A percentile compares a stretch with the other conserved stretches of the same genome.
phyloP scores from a whole-genome alignment of 2,329 filamentous ascomycete species.

The Fusarium virguliforme region DNA sequence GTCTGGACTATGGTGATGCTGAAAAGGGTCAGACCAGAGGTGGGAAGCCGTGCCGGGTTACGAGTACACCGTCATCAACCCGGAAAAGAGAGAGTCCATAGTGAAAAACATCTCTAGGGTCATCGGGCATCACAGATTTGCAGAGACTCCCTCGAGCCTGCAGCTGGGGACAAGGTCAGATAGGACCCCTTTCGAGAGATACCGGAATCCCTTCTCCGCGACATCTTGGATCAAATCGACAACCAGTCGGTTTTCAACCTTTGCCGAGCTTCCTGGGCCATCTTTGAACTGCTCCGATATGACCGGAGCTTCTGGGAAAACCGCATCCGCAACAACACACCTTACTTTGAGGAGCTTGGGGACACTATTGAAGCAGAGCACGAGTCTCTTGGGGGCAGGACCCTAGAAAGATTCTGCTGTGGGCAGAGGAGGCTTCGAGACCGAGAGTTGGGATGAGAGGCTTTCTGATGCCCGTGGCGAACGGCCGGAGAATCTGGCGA shows the following conservation, averaged over 20 bases:
- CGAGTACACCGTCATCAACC: slow-evolving; percentile 8
- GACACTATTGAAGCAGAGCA: neutral
- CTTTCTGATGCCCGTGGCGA: neutral
- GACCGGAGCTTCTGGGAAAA: neutral
- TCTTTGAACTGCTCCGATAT: neutral
- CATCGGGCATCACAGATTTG: neutral
- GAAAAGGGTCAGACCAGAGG: neutral
- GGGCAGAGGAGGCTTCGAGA: neutral
- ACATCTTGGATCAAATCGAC: neutral
- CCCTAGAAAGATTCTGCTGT: neutral
- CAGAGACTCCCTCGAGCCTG: neutral
- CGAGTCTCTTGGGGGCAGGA: neutral
- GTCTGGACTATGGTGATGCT: neutral
- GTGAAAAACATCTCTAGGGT: neutral
- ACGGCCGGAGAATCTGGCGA: slow-evolving; percentile 5
- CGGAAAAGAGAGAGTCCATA: neutral
- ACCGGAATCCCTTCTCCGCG: neutral
- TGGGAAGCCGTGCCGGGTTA: neutral
- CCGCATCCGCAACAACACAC: neutral
- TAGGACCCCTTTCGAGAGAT: neutral
- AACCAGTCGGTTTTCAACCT: neutral
- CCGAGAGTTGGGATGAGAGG: neutral
- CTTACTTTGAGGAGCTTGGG: neutral
- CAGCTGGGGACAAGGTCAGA: neutral
- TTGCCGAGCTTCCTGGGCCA: neutral